A percentile compares a stretch with the other conserved stretches of the same genome.
Conservation (phyloP, 2,329 filamentous ascomycete genomes). For the Davidsoniella virescens region DNA sequence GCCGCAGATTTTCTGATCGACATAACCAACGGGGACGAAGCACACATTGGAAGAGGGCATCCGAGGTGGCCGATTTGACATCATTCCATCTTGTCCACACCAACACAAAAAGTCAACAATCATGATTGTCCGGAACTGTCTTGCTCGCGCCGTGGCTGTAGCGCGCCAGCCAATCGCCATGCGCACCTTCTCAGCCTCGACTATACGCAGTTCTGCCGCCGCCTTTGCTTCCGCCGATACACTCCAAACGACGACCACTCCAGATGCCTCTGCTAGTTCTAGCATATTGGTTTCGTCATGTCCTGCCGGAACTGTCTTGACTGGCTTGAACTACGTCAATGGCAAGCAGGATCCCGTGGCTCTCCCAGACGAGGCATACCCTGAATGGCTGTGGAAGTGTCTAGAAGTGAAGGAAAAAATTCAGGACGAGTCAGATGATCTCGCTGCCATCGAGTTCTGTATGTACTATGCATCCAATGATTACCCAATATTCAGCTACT, state of each 20-base stretch:
- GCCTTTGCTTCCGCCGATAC: background rate
- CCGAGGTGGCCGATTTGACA: background rate
- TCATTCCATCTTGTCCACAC: background rate
- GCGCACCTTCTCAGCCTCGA: constrained; percentile 7
- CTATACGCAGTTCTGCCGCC: constrained; percentile 4
- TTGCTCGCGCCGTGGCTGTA: background rate
- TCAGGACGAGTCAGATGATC: constrained; percentile 31
- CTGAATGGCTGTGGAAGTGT: constrained; percentile 63
- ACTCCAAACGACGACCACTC: constrained; percentile 5
- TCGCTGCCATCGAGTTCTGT: constrained; percentile 66
- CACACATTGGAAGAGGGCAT: background rate
- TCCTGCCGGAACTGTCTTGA: constrained; percentile 51
- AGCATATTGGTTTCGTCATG: constrained; percentile 28
- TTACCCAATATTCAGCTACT: background rate
- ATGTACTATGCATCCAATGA: constrained; percentile 22
- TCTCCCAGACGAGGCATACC: constrained; percentile 58
- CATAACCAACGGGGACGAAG: background rate
- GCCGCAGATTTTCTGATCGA: constrained; percentile 8
- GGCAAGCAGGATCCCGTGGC: constrained; percentile 57
- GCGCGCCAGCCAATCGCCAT: constrained; percentile 5
- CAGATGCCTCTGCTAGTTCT: constrained; percentile 15
- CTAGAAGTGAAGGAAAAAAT: constrained; percentile 44
- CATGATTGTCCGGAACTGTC: constrained; percentile 16
- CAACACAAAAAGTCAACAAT: background rate
- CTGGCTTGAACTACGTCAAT: constrained; percentile 65